Conservation (phyloP, 768 basidiomycete genomes). For the Amanita muscaria region DNA sequence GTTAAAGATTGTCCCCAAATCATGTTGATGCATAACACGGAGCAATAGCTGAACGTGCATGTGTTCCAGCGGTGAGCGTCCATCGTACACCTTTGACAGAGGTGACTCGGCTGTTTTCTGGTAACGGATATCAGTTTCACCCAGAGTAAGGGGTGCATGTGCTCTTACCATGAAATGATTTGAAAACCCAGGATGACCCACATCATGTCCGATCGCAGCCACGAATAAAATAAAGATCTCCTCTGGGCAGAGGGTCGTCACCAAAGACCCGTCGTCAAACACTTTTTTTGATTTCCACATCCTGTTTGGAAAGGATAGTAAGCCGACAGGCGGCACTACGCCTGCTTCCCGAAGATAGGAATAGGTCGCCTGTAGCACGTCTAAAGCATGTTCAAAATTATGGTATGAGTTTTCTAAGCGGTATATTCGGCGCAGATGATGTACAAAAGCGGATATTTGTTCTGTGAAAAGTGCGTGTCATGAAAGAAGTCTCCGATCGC, state of each 20-base stretch:
- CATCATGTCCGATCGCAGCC: conserved; percentile 95
- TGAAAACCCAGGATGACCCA: conserved; percentile 91
- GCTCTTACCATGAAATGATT: conserved; percentile 85
- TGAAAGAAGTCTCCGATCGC: conserved; percentile 10
- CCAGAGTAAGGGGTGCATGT: too few relatives aligned
- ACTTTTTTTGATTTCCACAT: conserved; percentile 30
- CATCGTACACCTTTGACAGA: conserved; percentile 79
- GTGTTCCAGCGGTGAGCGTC: conserved; percentile 84
- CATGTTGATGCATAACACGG: conserved; percentile 72
- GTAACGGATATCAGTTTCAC: conserved; percentile 4
- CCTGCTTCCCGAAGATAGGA: conserved; percentile 73
- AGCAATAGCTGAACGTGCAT: conserved; percentile 84
- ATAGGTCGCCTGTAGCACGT: conserved; percentile 91
- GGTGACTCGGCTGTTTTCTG: conserved; percentile 94
- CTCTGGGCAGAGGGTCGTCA: conserved; percentile 44
- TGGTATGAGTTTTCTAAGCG: conserved; percentile 91
- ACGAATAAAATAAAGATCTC: conserved; percentile 83
- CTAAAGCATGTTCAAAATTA: conserved; percentile 95
- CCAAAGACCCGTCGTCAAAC: conserved; percentile 29
- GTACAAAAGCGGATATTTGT: conserved; percentile 69
- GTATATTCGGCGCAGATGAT: conserved; percentile 87
- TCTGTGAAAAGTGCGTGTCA: conserved; percentile 30
- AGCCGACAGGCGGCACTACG: conserved; percentile 69
- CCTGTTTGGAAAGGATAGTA: conserved; percentile 46
- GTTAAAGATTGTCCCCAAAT: conserved; percentile 61